These are phyloP conservation scores for Hibiscus syriacus DNA, from an alignment of 345 rosid species.

Conservation along the genomic window DNA sequence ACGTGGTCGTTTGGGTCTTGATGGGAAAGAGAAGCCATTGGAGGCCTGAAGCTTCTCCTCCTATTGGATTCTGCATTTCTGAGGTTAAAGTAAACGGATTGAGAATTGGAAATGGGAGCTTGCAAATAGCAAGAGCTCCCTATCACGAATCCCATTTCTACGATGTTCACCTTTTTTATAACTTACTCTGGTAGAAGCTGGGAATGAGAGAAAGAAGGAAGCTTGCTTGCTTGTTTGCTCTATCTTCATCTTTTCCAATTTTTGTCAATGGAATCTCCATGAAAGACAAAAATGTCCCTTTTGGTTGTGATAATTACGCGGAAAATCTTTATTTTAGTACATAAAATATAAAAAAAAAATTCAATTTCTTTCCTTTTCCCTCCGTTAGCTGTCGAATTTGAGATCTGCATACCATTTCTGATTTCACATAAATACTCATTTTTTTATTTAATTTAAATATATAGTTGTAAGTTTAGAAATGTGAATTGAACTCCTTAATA, in stretches of 20 bases:
- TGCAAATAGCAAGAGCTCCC: slow-evolving; percentile 11
- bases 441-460: too few species aligned
- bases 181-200: background rate
- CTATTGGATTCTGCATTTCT: background rate
- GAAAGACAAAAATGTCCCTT: background rate
- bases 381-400: background rate
- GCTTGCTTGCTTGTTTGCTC: background rate
- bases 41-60: slow-evolving; percentile 7
- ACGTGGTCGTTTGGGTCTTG: background rate
- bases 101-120: background rate
- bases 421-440: too few species aligned
- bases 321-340: background rate
- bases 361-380: background rate
- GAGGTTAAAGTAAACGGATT: background rate
- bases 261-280: background rate
- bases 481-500: too few species aligned
- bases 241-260: background rate
- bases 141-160: background rate
- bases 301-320: background rate
- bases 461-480: too few species aligned
- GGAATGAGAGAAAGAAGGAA: background rate
- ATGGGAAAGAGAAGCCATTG: background rate
- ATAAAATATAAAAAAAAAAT: background rate
- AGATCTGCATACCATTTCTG: background rate
- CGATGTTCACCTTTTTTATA: too few species aligned